Conservation (phyloP, 805 yeast genomes). For the Nakazawaea populi region DNA sequence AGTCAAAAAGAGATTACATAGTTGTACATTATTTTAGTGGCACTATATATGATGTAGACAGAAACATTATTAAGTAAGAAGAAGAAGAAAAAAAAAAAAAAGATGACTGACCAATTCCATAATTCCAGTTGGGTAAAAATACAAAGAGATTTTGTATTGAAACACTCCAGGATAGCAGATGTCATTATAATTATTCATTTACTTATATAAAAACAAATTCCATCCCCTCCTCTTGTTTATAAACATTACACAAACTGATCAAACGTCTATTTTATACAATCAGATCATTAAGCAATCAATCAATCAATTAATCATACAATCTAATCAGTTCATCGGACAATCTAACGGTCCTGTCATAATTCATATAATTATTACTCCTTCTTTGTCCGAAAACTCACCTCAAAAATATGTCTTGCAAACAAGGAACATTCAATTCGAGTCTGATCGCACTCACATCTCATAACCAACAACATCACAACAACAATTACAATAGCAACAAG, state of each 20-base stretch:
- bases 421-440: too few species aligned
- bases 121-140: not conserved
- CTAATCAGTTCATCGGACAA: not conserved
- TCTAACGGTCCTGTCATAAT: too few species aligned
- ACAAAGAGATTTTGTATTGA: not conserved
- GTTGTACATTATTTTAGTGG: too few species aligned
- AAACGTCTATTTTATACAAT: not conserved
- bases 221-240: conserved; percentile 4
- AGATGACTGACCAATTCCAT: not conserved
- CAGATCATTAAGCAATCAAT: not conserved
- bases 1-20: too few species aligned
- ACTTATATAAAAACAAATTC: not conserved
- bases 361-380: not conserved
- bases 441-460: not conserved
- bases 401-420: not conserved
- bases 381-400: not conserved
- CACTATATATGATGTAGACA: not conserved
- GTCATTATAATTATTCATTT: not conserved
- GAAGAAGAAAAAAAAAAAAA: not conserved
- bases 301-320: not conserved
- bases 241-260: not conserved
- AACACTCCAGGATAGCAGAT: too few species aligned
- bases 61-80: not conserved
- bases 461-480: not conserved
- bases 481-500: not conserved